These are phyloP conservation scores for Fusarium praegraminearum DNA, from an alignment of 2,329 filamentous ascomycete genomes.

Conservation along the genomic window DNA sequence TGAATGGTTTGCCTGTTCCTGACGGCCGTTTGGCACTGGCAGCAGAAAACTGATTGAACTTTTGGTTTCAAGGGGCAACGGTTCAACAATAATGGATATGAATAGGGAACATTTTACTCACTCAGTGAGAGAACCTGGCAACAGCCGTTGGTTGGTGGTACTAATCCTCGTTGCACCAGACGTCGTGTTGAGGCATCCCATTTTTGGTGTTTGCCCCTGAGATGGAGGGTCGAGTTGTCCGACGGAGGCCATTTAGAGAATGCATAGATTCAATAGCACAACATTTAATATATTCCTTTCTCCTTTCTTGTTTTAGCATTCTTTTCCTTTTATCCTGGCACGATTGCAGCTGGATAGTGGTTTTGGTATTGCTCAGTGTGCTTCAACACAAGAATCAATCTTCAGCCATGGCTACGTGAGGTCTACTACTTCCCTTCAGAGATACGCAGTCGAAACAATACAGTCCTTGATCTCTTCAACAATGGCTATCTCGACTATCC, in stretches of 20 bases:
- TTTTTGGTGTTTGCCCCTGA: conserved; percentile 34
- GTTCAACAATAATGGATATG: conserved; percentile 14
- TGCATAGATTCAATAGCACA: background rate
- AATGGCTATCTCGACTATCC: background rate
- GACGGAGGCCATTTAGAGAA: background rate
- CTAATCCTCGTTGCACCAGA: conserved; percentile 28
- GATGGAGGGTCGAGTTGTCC: conserved; percentile 4
- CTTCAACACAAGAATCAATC: background rate
- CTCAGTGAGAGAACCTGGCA: conserved; percentile 6
- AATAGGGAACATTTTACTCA: conserved; percentile 2
- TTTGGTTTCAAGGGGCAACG: conserved; percentile 38
- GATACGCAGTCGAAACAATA: background rate
- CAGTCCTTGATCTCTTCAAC: background rate
- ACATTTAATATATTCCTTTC: background rate
- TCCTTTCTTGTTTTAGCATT: no score
- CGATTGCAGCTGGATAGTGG: no score
- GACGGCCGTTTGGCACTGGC: conserved; percentile 2
- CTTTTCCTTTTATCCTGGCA: accelerated
- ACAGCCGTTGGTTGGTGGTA: conserved; percentile 35
- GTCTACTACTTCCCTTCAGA: background rate
- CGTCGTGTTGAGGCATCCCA: conserved; percentile 29
- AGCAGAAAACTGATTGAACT: conserved; percentile 20
- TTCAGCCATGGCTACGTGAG: no score
- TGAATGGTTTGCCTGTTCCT: conserved; percentile 8
- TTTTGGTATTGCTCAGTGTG: background rate